phyloP scores from a whole-genome alignment of 139 green algal genomes.

The Chlamydomonas schloesseri region DNA sequence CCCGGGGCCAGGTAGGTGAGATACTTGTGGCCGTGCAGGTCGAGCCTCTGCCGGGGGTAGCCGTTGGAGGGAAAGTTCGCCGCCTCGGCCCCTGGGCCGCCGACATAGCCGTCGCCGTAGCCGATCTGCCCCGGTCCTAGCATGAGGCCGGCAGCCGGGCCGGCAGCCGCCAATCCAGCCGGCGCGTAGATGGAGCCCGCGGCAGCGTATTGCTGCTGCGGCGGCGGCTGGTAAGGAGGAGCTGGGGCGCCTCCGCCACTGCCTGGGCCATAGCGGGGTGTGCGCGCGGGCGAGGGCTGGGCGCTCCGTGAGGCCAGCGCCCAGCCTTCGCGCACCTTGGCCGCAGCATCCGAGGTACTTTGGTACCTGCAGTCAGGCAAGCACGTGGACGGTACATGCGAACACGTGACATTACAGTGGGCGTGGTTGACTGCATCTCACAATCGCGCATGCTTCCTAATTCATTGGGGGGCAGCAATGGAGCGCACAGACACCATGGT shows the following conservation, averaged over 20 bases:
- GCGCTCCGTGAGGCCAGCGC: background rate
- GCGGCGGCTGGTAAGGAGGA: background rate
- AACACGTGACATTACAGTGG: background rate
- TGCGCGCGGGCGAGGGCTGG: background rate
- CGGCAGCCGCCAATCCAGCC: too few species aligned
- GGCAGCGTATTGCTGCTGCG: background rate
- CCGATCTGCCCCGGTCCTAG: too few species aligned
- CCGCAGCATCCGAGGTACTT: background rate
- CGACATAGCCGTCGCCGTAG: too few species aligned
- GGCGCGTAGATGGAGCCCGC: background rate
- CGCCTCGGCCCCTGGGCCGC: too few species aligned
- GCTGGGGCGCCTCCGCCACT: background rate
- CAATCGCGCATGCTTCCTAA: too few species aligned
- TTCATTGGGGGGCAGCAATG: too few species aligned
- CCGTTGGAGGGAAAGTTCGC: too few species aligned
- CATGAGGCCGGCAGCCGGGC: too few species aligned
- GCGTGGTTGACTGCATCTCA: too few species aligned
- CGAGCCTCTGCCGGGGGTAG: background rate
- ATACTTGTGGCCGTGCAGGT: background rate
- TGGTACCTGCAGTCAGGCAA: constrained; percentile 1
- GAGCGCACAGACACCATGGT: too few species aligned
- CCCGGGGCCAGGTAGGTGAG: background rate
- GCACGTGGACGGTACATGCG: background rate
- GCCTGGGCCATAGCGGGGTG: background rate
- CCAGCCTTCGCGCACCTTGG: background rate